Percentiles rank a stretch among this genome's conserved stretches.
phyloP scores from a whole-genome alignment of 83 land plant genomes.

The Picea abies region DNA sequence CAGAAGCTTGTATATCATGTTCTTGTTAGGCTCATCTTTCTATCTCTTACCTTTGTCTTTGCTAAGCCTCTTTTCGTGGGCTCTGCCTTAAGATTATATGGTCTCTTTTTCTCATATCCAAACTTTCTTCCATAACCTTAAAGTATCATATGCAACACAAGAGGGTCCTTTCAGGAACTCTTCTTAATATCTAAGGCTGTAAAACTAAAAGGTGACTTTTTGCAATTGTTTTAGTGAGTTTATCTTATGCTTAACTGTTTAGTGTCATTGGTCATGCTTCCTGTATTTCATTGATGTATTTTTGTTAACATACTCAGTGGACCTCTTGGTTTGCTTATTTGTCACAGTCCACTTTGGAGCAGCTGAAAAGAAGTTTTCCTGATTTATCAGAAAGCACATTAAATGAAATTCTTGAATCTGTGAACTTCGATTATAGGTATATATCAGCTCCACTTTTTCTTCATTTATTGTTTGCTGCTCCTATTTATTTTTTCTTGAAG shows the following conservation, averaged over 20 bases:
- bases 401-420: slow-evolving; percentile 27
- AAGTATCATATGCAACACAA: too few relatives aligned
- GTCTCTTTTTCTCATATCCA: too few relatives aligned
- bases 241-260: slow-evolving; percentile 2
- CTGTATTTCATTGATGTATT: neutral
- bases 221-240: neutral
- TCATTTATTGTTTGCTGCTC: neutral
- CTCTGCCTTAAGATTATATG: too few relatives aligned
- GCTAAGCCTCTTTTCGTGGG: too few relatives aligned
- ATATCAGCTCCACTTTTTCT: neutral
- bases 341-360: slow-evolving; percentile 19
- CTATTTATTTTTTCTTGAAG: neutral
- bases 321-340: slow-evolving; percentile 6
- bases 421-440: slow-evolving; percentile 22
- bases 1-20: too few relatives aligned
- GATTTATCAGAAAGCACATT: slow-evolving; percentile 20
- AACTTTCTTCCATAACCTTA: too few relatives aligned
- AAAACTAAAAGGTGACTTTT: neutral
- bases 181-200: neutral
- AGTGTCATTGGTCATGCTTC: neutral
- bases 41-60: too few relatives aligned
- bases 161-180: too few relatives aligned
- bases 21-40: too few relatives aligned
- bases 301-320: neutral
- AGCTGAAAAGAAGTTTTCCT: slow-evolving; percentile 32